Evolutionary conservation across 176 grass and related monocot genomes (phyloP).

Genomic region (Avena insularis): DNA sequence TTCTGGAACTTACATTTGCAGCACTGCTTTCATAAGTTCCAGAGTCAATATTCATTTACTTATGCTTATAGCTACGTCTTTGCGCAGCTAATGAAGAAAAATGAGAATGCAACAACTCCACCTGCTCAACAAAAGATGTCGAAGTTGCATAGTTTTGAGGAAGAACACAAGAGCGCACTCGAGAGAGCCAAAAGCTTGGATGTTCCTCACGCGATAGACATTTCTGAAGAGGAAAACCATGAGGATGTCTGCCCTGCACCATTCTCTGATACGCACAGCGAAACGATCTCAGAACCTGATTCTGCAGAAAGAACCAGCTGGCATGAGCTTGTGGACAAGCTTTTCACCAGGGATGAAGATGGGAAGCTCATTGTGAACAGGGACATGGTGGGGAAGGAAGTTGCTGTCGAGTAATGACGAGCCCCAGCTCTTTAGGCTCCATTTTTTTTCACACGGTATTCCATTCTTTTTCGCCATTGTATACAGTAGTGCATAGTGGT

Average conservation of each 20-base stretch:
- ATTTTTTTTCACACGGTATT: conserved; percentile 9
- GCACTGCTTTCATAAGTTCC: not conserved
- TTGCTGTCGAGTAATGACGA: conserved; percentile 42
- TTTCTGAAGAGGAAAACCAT: conserved; percentile 50
- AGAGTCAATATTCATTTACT: not conserved
- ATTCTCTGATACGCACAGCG: conserved; percentile 21
- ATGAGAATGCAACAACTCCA: conserved; percentile 39
- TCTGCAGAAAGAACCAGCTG: conserved; percentile 72
- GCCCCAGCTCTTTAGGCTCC: not conserved
- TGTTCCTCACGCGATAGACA: conserved; percentile 63
- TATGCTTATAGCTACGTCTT: conserved; percentile 13
- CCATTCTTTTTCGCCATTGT: conserved; percentile 35
- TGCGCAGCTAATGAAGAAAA: conserved; percentile 69
- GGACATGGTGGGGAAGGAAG: conserved; percentile 69
- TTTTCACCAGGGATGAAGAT: conserved; percentile 71
- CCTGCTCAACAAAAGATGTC: conserved; percentile 73
- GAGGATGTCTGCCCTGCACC: conserved; percentile 17
- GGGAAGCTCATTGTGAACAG: conserved; percentile 79
- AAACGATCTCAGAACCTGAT: conserved; percentile 27
- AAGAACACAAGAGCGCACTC: conserved; percentile 85
- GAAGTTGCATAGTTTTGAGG: conserved; percentile 68
- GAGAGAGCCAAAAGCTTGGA: conserved; percentile 68
- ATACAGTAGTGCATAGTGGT: conserved; percentile 34
- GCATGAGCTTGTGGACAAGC: conserved; percentile 76
- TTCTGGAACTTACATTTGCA: not conserved